Evolutionary conservation across 805 yeast genomes (phyloP).

Genomic region (Lipomyces mesembrius): DNA sequence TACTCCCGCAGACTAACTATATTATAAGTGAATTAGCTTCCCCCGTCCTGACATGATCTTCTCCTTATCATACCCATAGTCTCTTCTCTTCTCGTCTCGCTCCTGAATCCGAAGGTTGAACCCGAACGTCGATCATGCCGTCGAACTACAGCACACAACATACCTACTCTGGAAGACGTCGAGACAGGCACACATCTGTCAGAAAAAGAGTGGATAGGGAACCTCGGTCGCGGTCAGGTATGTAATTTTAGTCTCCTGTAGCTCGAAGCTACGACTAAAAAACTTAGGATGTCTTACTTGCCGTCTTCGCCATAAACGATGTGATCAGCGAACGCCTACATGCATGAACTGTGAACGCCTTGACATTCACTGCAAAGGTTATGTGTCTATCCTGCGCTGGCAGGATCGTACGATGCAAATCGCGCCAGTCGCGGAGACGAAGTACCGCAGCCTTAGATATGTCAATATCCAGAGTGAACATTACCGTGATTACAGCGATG

Average conservation of each 20-base stretch:
- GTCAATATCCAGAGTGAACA: conserved; percentile 22
- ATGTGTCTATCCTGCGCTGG: conserved; percentile 30
- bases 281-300: conserved; percentile 49
- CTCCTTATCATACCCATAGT: too few species aligned
- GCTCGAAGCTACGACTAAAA: not conserved
- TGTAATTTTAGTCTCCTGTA: not conserved
- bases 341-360: conserved; percentile 65
- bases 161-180: not conserved
- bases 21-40: not conserved
- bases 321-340: conserved; percentile 67
- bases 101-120: not conserved
- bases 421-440: conserved; percentile 21
- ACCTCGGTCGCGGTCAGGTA: conserved; percentile 34
- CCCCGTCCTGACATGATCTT: not conserved
- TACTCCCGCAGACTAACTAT: not conserved
- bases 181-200: not conserved
- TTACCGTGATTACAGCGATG: conserved; percentile 19
- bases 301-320: conserved; percentile 65
- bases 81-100: not conserved
- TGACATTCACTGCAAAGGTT: conserved; percentile 61
- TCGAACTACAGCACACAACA: not conserved
- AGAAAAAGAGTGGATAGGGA: conserved; percentile 22
- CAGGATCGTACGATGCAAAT: conserved; percentile 27
- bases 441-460: conserved; percentile 19
- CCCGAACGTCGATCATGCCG: not conserved